Evolutionary conservation across 1,284 basidiomycete species (phyloP).

Genomic region (Apiotrichum gamsii): DNA sequence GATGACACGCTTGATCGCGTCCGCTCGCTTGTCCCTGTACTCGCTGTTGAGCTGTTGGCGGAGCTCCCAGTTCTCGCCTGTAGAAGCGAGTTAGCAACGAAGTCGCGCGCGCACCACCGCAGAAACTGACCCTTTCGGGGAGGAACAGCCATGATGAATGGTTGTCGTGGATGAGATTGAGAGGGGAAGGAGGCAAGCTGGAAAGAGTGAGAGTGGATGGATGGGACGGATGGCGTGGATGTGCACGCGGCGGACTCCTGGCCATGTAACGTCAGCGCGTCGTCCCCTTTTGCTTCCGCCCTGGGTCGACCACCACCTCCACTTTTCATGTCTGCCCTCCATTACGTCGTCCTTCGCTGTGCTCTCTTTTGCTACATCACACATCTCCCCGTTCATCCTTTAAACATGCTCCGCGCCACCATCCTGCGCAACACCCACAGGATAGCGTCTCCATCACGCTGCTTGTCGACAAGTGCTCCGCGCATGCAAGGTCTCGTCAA

Average conservation of each 20-base stretch:
- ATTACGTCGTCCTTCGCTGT: no score
- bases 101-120: neutral
- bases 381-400: no score
- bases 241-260: no score
- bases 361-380: no score
- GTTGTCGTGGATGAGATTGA: neutral
- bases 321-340: no score
- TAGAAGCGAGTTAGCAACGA: neutral
- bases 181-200: neutral
- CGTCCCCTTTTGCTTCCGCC: no score
- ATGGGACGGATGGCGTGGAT: neutral
- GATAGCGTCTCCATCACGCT: no score
- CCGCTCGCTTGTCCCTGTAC: slow-evolving; percentile 89
- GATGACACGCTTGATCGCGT: slow-evolving; percentile 96
- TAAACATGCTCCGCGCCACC: no score
- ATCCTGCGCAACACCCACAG: no score
- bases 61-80: slow-evolving; percentile 88
- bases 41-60: slow-evolving; percentile 92
- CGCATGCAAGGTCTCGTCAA: slow-evolving; percentile 24
- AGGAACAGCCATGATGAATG: slow-evolving; percentile 24
- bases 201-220: neutral
- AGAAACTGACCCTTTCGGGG: slow-evolving; percentile 26
- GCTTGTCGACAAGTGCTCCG: no score
- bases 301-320: no score
- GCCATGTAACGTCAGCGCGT: no score